Base-by-base conservation (phyloP, 768 basidiomycete genomes). In the Glaciozyma martinii region DNA sequence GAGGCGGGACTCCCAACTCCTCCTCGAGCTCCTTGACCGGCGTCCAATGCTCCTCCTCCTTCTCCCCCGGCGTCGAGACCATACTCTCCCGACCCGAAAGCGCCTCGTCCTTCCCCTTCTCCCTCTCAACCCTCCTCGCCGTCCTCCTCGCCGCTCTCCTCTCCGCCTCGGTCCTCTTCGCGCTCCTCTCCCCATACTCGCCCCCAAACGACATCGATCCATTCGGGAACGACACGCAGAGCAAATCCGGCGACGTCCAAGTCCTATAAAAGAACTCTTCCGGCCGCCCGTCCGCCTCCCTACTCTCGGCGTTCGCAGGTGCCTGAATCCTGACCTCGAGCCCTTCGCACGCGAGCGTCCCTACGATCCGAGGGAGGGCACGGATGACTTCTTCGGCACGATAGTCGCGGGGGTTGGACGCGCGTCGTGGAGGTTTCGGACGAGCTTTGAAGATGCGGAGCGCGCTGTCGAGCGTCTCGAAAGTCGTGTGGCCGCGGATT, bases 391-490 rank as follows among this genome's bases (percentile, higher is more conserved):
- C 50, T 43, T 53, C 29, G n/a, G 53, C n/a, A 37, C 6, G 2
- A 9, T 29, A 30, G n/a, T 15, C 9, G n/a, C 44, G 8, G 5
- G 43, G 6, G 43, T 33, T 9, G 56, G n/a, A 1, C 18, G 44
- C 40, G n/a, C 37, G 55, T 56, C 32, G 55, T 6, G 5, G 56
- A 2, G 44, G 23, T 0, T 57, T 32, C 2, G 63, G 67, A 0
- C 65, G 62, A 3, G 62, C 63, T 5, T 61, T 59, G 60, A 66
- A 59, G 63, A 70, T 64, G n/a, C 68, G 65, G 1, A 66, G 21
- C 0, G 62, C 68, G 4, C 60, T 37, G 32, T 66, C 65, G 65
- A 66, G 56, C 29, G 59, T 60, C n/a, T 70, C 62, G 49, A 64
- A 70, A 10, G 60, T 61, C 0, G 56, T 30, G 19, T 70, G 68